phyloP scores from a whole-genome alignment of 1,284 basidiomycete species.

The Ustilago xerochloae region DNA sequence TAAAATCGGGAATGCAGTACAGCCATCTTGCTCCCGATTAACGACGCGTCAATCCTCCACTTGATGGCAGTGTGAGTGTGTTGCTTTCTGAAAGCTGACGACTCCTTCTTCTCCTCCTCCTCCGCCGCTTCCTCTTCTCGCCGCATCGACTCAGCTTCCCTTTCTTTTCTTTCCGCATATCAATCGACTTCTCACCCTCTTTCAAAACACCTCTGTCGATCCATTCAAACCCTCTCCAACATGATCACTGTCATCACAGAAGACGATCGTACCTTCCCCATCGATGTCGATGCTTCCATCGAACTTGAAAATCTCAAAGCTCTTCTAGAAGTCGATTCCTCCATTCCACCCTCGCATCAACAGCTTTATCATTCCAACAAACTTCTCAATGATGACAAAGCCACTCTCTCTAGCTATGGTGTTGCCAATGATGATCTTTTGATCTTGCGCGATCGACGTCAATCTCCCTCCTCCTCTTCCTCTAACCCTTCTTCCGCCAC shows the following conservation, averaged over 20 bases:
- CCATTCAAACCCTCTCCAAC: neutral
- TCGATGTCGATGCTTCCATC: constrained; percentile 60
- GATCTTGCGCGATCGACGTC: constrained; percentile 30
- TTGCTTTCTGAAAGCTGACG: neutral
- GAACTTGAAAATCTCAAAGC: constrained; percentile 64
- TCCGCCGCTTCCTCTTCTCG: too few relatives aligned
- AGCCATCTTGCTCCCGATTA: too few relatives aligned
- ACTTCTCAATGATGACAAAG: constrained; percentile 41
- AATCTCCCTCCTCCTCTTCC: neutral
- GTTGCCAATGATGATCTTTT: constrained; percentile 60
- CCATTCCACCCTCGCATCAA: constrained; percentile 53
- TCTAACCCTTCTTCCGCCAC: neutral
- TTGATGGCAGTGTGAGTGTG: neutral
- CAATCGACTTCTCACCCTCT: neutral
- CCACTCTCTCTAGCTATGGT: constrained; percentile 52
- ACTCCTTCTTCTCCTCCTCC: too few relatives aligned
- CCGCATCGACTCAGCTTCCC: constrained; percentile 6
- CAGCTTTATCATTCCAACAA: constrained; percentile 44
- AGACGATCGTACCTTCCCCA: constrained; percentile 54
- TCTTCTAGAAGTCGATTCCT: constrained; percentile 57
- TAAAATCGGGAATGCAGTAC: neutral
- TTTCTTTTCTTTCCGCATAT: neutral
- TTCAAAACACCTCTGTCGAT: neutral
- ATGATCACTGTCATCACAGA: constrained; percentile 65
- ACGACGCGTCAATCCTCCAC: neutral